Evolutionary conservation across 257 asterid genomes (phyloP).

Genomic region (Nicotiana obtusifolia): DNA sequence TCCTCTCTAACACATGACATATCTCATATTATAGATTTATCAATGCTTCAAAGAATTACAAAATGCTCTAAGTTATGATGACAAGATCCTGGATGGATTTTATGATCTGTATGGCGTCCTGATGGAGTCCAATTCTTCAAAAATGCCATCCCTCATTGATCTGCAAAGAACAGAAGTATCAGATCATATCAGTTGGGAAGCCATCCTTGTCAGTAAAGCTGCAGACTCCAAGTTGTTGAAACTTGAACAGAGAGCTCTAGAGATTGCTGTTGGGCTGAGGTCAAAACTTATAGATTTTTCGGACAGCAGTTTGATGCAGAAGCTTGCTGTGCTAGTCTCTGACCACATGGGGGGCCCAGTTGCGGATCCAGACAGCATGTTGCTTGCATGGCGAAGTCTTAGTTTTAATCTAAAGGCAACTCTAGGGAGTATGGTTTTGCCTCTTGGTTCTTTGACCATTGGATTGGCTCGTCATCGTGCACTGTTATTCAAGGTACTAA

Average conservation of each 20-base stretch:
- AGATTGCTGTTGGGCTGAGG: slow-evolving; percentile 52
- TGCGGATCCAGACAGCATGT: slow-evolving; percentile 73
- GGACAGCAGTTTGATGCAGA: slow-evolving; percentile 46
- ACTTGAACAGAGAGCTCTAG: slow-evolving; percentile 73
- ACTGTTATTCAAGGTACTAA: slow-evolving; percentile 79
- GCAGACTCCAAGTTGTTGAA: slow-evolving; percentile 69
- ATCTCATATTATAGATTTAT: slow-evolving; percentile 76
- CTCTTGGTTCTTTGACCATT: slow-evolving; percentile 80
- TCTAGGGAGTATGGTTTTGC: slow-evolving; percentile 92
- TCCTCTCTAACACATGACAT: slow-evolving; percentile 45
- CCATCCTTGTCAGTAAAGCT: slow-evolving; percentile 71
- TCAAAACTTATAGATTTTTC: slow-evolving; percentile 33
- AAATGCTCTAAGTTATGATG: slow-evolving; percentile 91
- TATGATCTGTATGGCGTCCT: slow-evolving; percentile 78
- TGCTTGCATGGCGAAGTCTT: slow-evolving; percentile 70
- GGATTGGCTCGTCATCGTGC: slow-evolving; percentile 99
- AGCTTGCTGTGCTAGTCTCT: slow-evolving; percentile 73
- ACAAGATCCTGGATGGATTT: slow-evolving; percentile 94
- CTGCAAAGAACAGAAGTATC: slow-evolving; percentile 77
- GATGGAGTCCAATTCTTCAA: slow-evolving; percentile 58
- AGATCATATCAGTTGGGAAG: slow-evolving; percentile 76
- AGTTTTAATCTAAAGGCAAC: slow-evolving; percentile 49
- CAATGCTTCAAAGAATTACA: slow-evolving; percentile 90
- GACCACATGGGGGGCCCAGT: slow-evolving; percentile 97
- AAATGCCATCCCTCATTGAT: slow-evolving; percentile 93